Evolutionary conservation across 805 yeast species (phyloP).

Genomic region (Maudiozyma serrabonitensis): DNA sequence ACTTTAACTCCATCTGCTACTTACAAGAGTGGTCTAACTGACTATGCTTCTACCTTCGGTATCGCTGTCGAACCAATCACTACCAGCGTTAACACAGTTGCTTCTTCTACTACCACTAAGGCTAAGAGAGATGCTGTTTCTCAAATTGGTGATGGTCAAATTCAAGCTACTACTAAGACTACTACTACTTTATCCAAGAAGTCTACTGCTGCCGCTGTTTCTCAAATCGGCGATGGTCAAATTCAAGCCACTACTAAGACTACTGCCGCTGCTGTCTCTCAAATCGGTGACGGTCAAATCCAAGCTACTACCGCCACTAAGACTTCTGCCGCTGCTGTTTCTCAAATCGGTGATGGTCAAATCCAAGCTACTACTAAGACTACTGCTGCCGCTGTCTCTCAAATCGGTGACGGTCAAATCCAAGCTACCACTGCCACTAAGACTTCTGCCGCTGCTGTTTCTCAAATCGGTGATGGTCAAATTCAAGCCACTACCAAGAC

Average conservation of each 20-base stretch:
- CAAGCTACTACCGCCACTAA: constrained; percentile 1
- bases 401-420: constrained; percentile 45
- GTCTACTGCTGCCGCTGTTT: constrained; percentile 23
- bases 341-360: constrained; percentile 6
- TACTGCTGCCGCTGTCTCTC: constrained; percentile 32
- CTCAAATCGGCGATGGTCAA: constrained; percentile 38
- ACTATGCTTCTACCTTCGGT: constrained; percentile 32
- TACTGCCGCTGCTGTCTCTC: constrained; percentile 16
- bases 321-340: constrained; percentile 3
- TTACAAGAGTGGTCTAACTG: constrained; percentile 30
- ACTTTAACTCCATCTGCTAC: constrained; percentile 33
- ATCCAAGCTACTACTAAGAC: constrained; percentile 15
- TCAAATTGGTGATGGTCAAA: constrained; percentile 46
- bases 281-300: background rate
- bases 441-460: constrained; percentile 23
- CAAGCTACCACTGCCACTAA: constrained; percentile 31
- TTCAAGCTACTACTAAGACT: constrained; percentile 30
- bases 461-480: constrained; percentile 38
- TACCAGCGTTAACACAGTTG: constrained; percentile 15
- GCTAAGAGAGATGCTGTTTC: constrained; percentile 39
- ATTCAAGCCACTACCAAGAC: constrained; percentile 23
- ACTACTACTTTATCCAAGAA: constrained; percentile 3
- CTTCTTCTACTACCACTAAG: constrained; percentile 30
- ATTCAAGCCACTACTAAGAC: constrained; percentile 24
- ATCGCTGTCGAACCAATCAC: constrained; percentile 34